Base-by-base conservation (phyloP, 1,284 basidiomycete species). In the Austroboletus olivaceoglutinosus region DNA sequence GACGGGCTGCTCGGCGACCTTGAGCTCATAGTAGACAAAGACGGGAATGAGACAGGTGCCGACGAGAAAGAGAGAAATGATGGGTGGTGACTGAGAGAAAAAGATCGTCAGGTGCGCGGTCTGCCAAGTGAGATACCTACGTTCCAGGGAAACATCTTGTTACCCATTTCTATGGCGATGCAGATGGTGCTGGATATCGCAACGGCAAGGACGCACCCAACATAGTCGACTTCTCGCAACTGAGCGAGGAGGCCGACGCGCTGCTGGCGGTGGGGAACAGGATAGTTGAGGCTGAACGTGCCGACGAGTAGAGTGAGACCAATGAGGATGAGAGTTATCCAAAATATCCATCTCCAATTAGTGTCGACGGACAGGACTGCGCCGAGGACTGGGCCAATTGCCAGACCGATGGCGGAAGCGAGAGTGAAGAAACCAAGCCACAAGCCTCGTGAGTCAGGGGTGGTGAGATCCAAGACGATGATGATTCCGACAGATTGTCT, bases 111-210 rank as follows among this genome's bases (percentile, higher is more conserved):
- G 56, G 46, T 33, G 52, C 8, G n/a, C 27, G 3, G 48, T 2
- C 19, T 23, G 4, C 5, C 21, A 19, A 18, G 4, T 3, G 22
- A 47, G 31, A 40, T 11, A 60, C 65, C 50, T 31, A 71, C 65
- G 13, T 61, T 60, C 65, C 65, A 67, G 3, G 69, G 64, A 45
- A 66, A 67, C 34, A 66, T 55, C 47, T 70, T 67, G 47, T 71
- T 70, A 3, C 65, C 65, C 69, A 71, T 70, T 51, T 67, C 65
- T 40, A 67, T 71, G 15, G 65, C 65, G 39, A 69, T 55, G 30
- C 65, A 67, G 41, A 71, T 68, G 50, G 37, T 67, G 51, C 69
- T 70, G 27, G 65, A 71, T 45, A 67, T 70, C 2, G 68, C 65
- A 25, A 67, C 53, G 0, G 50, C 69, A 2, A 68, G 57, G 38